Evolutionary conservation across 495 filamentous ascomycete genomes (phyloP), one percentile per base, ranked within the genome.

Genomic region (Xylaria curta): DNA sequence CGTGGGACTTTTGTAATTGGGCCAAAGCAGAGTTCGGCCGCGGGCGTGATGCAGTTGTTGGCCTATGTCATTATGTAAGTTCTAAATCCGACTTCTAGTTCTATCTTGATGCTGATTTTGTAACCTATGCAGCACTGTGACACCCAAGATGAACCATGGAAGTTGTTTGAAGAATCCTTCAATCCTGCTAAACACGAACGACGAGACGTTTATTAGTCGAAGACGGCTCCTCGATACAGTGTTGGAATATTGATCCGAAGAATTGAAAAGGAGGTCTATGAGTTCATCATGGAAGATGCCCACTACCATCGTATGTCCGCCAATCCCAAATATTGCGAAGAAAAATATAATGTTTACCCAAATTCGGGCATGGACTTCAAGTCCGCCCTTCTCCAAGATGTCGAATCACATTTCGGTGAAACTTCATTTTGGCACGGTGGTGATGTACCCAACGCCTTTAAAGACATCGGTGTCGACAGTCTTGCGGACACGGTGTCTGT

Each of bases 201-300:
- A 66, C 63, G 47, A 66, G 63, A 66, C 28, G 15, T 51, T 40
- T 66, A 66, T 53, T 66, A 66, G 63, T 49, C 63, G 46, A 17
- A 51, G 38, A 66, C 46, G 10, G 42, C 63, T 51, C 47, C 28
- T 51, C 63, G 63, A 26, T 51, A 51, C 17, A 66, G 63, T 66
- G 44, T 51, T 53, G 63, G 63, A 33, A 21, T 66, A 12, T 33
- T 51, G 44, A 49, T 66, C 17, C 63, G 46, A 28, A 66, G 36
- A 38, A 2, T 17, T 6, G 47, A n/a, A 36, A 38, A 9, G 46
- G n/a, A 66, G 0, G 1, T 0, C 9, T 66, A 31, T 5, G 46
- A 66, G 26, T 38, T 66, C 15, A 38, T 66, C 33, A 66, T 66
- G 42, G 63, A 66, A 21, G 63, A 66, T 24, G 24, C 63, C n/a